Base-by-base conservation (phyloP, 2,329 filamentous ascomycete genomes). In the Beauveria caledonica region DNA sequence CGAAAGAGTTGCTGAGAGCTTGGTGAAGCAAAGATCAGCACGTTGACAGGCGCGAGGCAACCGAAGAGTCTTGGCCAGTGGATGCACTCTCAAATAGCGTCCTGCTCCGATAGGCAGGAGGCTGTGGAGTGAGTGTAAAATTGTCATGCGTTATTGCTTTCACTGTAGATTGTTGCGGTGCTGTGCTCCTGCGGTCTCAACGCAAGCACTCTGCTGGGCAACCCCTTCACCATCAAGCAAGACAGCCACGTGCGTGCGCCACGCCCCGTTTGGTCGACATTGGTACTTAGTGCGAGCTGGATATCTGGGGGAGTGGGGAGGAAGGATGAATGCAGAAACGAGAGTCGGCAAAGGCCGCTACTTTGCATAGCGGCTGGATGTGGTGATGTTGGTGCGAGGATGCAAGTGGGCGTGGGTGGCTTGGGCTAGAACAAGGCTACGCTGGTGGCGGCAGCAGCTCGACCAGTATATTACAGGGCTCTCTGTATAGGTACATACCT, bases 281-380 rank as follows among this genome's bases (percentile, higher is more conserved):
- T 23, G 29, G 1, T 45, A 21, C 11, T 45, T 49, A 5, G 27
- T 19, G 23, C 23, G 27, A 11, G 21, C 54, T 19, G 25, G 46
- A 44, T 52, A 52, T 59, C 56, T 52, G 56, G 56, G 56, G 56
- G 56, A 59, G 56, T 59, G 56, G 56, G 23, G 46, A 49, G 10
- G 36, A 6, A 19, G 25, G 17, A 44, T n/a, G 9, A n/a, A 29
- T 39, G 25, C 25, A 48, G 23, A 36, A 19, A 21, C 23, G 21
- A 42, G 33, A 27, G 40, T 39, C 42, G 10, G 42, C 19, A 39
- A 11, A 39, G 54, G 9, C n/a, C n/a, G 40, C 36, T 48, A 27
- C 27, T 57, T 10, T 29, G 53, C 19, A 46, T 10, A 40, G 19
- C 29, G 19, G 27, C 17, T 44, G 42, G 4, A 19, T 8, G 21